Percentiles rank a stretch among this genome's conserved stretches.
These are phyloP conservation scores for Solanum gracilifrons DNA, from an alignment of 257 asterid genomes.

Conservation along the genomic window DNA sequence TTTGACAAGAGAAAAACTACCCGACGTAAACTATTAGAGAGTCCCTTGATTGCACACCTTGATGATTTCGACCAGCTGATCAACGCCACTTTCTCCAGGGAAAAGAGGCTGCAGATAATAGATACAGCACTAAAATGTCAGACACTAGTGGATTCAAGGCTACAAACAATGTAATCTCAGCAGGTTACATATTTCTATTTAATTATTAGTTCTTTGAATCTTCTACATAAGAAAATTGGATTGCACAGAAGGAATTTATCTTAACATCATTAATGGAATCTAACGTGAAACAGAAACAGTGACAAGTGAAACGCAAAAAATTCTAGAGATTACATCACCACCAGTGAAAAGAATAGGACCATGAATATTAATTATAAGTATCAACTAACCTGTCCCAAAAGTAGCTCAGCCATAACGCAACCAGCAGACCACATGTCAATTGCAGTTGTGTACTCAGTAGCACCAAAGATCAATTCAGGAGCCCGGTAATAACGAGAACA, in stretches of 20 bases:
- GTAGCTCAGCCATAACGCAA: conserved; percentile 92
- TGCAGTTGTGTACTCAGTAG: conserved; percentile 84
- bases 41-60: conserved; percentile 30
- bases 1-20: not conserved
- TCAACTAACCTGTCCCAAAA: conserved; percentile 61
- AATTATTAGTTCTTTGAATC: not conserved
- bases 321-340: not conserved
- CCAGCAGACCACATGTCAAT: conserved; percentile 97
- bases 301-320: not conserved
- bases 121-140: not conserved
- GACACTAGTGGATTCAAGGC: not conserved
- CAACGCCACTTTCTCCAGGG: conserved; percentile 92
- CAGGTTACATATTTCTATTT: not conserved
- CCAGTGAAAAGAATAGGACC: not conserved
- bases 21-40: not conserved
- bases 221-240: not conserved
- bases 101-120: conserved; percentile 60
- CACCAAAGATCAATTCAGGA: conserved; percentile 91
- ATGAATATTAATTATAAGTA: not conserved
- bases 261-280: not conserved
- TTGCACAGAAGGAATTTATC: not conserved
- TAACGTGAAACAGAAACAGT: not conserved
- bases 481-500: conserved; percentile 95
- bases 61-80: conserved; percentile 81
- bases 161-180: not conserved